Evolutionary conservation across 2,329 filamentous ascomycete genomes (phyloP), one percentile per base, ranked within the genome.

Genomic region (Aspergillus sp.): DNA sequence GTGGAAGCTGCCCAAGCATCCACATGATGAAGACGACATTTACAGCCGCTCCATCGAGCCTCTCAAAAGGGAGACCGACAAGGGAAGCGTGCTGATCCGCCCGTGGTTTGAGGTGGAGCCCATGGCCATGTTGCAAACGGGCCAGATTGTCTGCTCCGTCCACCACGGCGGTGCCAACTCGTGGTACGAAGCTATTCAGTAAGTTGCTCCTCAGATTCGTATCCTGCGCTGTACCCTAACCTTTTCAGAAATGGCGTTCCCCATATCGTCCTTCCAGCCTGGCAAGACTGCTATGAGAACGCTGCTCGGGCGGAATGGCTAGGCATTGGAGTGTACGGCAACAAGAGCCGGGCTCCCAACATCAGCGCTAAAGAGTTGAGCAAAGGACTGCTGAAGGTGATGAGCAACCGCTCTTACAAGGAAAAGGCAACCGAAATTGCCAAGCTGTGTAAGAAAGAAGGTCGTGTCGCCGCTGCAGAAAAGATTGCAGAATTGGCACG

Each of bases 121-220:
- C 1, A 53, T 63, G 50, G 60, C 66, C 7, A 65, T 67, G 63
- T 48, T 82, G 2, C 65, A 73, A 17, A 74, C 73, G 0, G 77
- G 77, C 0, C 65, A 72, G 28, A 66, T 82, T 9, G 69, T 74
- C 1, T 80, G 77, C 57, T 74, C 76, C 0, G 69, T 82, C 0
- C 75, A 80, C 54, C 80, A 82, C 56, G 80, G 80, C 0, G 80
- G 80, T 1, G 79, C 80, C 0, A 82, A 78, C 59, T 81, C 78
- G 0, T 82, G 74, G 64, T 74, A 79, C 30, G 81, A 83, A 64
- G 75, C 78, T 1, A 66, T 80, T 32, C 68, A 68, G 79, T 79
- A 66, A 65, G 74, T 71, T 2, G 12, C 12, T 1, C 17, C 32
- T 28, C 8, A 43, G 0, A 30, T 47, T 25, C 25, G 17, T 9